These are phyloP conservation scores for Naganishia vishniacii DNA, from an alignment of 768 basidiomycete genomes.

Conservation along the genomic window DNA sequence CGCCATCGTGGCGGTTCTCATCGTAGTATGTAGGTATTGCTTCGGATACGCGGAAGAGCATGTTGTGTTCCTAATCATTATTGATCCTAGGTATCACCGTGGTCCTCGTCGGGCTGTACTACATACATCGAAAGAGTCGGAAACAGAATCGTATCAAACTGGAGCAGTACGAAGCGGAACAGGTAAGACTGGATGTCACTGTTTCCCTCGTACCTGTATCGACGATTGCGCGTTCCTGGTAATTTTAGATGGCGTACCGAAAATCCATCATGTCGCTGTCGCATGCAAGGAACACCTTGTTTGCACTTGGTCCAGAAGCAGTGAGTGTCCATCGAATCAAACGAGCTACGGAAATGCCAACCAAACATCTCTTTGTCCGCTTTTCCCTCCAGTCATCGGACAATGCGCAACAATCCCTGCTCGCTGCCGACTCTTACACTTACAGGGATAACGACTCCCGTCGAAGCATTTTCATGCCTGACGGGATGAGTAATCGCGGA, in stretches of 20 bases:
- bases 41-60: not conserved
- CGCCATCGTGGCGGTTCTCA: constrained; percentile 63
- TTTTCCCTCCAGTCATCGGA: constrained; percentile 29
- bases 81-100: constrained; percentile 73
- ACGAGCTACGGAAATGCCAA: not conserved
- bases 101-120: constrained; percentile 63
- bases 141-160: constrained; percentile 74
- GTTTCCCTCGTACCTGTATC: not conserved
- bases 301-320: constrained; percentile 35
- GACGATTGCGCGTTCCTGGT: not conserved
- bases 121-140: constrained; percentile 66
- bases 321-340: constrained; percentile 30
- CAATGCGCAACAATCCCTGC: constrained; percentile 32
- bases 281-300: constrained; percentile 40
- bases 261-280: constrained; percentile 47
- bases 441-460: constrained; percentile 18
- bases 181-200: constrained; percentile 45
- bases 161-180: constrained; percentile 83
- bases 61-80: too few species aligned
- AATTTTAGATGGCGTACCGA: constrained; percentile 40
- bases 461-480: constrained; percentile 11
- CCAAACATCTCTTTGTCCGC: not conserved
- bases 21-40: constrained; percentile 60
- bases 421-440: constrained; percentile 28
- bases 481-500: constrained; percentile 13